Percentiles rank a stretch among this genome's conserved stretches.
Conservation (phyloP, 2,329 filamentous ascomycete species). For the Neonectria magnoliae region DNA sequence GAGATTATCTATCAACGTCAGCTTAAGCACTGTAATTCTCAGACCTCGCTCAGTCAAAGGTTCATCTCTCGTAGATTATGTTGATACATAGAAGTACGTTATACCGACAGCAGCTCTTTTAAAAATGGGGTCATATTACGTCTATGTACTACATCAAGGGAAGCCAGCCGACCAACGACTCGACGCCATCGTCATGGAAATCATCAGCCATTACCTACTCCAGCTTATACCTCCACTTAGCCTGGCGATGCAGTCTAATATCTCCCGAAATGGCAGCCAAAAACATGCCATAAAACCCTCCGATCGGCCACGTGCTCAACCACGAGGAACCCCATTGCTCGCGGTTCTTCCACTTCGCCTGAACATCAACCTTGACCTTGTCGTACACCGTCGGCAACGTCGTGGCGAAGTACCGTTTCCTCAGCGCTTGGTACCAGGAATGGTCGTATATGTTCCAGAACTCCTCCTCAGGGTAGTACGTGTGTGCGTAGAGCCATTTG, state of each 20-base stretch:
- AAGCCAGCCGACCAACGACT: neutral
- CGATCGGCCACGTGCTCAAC: slow-evolving; percentile 31
- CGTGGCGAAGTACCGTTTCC: slow-evolving; percentile 67
- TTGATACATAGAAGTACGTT: no score
- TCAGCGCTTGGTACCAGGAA: slow-evolving; percentile 66
- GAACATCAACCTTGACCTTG: slow-evolving; percentile 66
- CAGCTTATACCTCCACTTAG: slow-evolving; percentile 22
- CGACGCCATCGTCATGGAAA: neutral
- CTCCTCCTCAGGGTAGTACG: slow-evolving; percentile 75
- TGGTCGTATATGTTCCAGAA: slow-evolving; percentile 71
- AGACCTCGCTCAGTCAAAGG: no score
- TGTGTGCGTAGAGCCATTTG: slow-evolving; percentile 86
- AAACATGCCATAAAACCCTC: slow-evolving; percentile 37
- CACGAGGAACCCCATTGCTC: neutral
- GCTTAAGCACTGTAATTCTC: no score
- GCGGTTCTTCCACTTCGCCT: slow-evolving; percentile 7
- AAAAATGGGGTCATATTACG: neutral
- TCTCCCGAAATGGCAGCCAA: slow-evolving; percentile 32
- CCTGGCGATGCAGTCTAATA: slow-evolving; percentile 25
- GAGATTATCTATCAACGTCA: no score
- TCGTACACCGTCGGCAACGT: slow-evolving; percentile 71
- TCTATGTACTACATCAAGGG: neutral
- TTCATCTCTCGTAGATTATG: no score
- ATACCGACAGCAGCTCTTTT: no score
- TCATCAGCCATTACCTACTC: neutral